Evolutionary conservation across 139 green algal species (phyloP), one percentile per base, ranked within the genome.

Genomic region (Chlorella sp.): DNA sequence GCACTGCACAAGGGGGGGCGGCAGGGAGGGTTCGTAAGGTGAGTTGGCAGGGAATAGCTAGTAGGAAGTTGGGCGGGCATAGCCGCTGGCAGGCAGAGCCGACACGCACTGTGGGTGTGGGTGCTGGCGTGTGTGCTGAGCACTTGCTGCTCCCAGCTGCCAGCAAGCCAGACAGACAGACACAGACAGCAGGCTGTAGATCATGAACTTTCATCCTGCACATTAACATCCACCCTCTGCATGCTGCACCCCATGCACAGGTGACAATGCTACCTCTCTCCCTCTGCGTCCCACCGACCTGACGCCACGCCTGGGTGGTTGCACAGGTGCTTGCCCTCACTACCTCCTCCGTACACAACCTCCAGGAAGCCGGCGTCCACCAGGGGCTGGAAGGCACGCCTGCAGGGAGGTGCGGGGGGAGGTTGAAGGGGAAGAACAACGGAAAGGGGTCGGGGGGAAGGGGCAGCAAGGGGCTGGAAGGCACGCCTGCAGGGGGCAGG

Each of bases 281-380:
- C n/a, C 48, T 5, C 48, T 57, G 48, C 48, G 48, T 57, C 21
- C 11, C 64, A 73, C 22, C 39, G 48, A 36, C 98, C 91, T 36
- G 88, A 93, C 28, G 77, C 37, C 3, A 98, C 87, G 30, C 85
- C 28, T 0, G 89, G 86, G 85, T 98, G 93, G 26, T 91, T 88
- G 83, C 76, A 91, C 57, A 97, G 91, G 86, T 92, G 92, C 34
- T 86, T 48, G 28, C 96, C 96, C 83, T 94, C 91, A 30, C 95
- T 88, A 24, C 83, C 92, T 32, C 94, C 95, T 2, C 96, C 96
- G 69, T 98, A 98, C 57, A 95, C 93, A 77, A 98, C 85, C 83
- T 95, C 91, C 48, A 98, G 42, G 69, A 91, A 97, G 26, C 95
- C 95, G 3, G 68, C 61, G 4, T 96, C 88, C 39, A 97, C 92